These are phyloP conservation scores for Cryptosporidium andersoni DNA, from an alignment of 169 alveolate species.

Conservation along the genomic window DNA sequence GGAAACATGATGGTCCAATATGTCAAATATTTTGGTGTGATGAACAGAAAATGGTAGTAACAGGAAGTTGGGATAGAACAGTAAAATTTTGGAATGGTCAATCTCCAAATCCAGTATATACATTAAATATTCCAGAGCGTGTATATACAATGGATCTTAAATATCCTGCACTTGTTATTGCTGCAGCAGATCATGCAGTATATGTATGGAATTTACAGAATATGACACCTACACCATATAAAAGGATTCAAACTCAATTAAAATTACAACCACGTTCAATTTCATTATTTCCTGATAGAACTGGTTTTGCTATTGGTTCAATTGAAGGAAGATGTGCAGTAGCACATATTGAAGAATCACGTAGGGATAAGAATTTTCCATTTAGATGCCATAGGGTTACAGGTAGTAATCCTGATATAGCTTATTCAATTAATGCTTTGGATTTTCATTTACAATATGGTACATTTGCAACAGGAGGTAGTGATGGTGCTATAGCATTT, in stretches of 20 bases:
- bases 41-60: slow-evolving; percentile 77
- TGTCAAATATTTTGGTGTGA: slow-evolving; percentile 74
- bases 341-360: slow-evolving; percentile 86
- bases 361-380: slow-evolving; percentile 84
- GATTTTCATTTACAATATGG: slow-evolving; percentile 88
- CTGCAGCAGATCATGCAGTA: slow-evolving; percentile 74
- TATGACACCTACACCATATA: slow-evolving; percentile 76
- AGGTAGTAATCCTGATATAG: slow-evolving; percentile 84
- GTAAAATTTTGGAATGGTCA: slow-evolving; percentile 71
- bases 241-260: slow-evolving; percentile 80
- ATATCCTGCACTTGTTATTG: slow-evolving; percentile 76
- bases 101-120: slow-evolving; percentile 64
- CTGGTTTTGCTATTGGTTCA: slow-evolving; percentile 90
- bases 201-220: slow-evolving; percentile 74
- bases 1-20: slow-evolving; percentile 74
- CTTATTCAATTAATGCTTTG: slow-evolving; percentile 87
- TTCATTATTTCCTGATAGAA: slow-evolving; percentile 87
- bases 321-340: slow-evolving; percentile 94
- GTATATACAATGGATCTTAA: slow-evolving; percentile 78
- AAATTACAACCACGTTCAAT: slow-evolving; percentile 87
- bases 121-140: slow-evolving; percentile 69
- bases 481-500: slow-evolving; percentile 90
- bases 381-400: slow-evolving; percentile 93
- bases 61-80: slow-evolving; percentile 79
- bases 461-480: slow-evolving; percentile 92